A percentile compares a stretch with the other conserved stretches of the same genome.
These are phyloP conservation scores for Suillus hirtellus DNA, from an alignment of 768 basidiomycete genomes.

Conservation along the genomic window DNA sequence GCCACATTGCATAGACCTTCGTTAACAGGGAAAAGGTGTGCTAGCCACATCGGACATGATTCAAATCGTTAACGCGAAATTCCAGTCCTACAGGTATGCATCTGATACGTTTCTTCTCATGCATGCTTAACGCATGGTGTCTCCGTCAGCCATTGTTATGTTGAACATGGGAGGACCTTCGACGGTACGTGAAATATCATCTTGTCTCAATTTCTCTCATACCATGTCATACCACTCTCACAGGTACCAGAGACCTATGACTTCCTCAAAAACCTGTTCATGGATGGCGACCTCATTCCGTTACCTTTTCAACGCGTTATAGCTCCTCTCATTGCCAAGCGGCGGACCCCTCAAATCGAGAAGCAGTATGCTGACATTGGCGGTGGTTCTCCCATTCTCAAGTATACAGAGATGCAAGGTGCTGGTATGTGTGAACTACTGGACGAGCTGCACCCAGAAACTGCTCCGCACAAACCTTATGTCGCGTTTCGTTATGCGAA, in stretches of 20 bases:
- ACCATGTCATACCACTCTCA: neutral
- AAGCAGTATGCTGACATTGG: conserved; percentile 94
- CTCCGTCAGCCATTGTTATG: conserved; percentile 80
- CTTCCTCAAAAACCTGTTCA: conserved; percentile 91
- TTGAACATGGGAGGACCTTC: conserved; percentile 99
- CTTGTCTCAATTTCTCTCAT: conserved; percentile 9
- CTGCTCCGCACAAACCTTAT: conserved; percentile 95
- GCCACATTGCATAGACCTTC: conserved; percentile 45
- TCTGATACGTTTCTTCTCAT: conserved; percentile 7
- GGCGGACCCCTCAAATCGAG: conserved; percentile 91
- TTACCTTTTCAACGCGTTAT: conserved; percentile 87
- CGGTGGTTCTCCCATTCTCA: conserved; percentile 93
- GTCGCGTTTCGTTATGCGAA: conserved; percentile 93
- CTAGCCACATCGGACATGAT: conserved; percentile 12
- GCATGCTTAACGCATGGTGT: conserved; percentile 19
- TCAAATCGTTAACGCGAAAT: conserved; percentile 16
- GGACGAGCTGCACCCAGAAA: conserved; percentile 91
- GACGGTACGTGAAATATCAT: conserved; percentile 56
- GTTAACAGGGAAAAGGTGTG: conserved; percentile 46
- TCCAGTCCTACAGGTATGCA: conserved; percentile 61
- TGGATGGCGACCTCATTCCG: conserved; percentile 92
- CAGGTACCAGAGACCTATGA: conserved; percentile 91
- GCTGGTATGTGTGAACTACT: conserved; percentile 86
- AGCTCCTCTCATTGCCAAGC: conserved; percentile 85
- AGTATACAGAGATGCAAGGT: conserved; percentile 87